Percentiles rank a stretch among this genome's conserved stretches.
phyloP scores from a whole-genome alignment of 257 asterid species.

The Ajuga chamaepitys region DNA sequence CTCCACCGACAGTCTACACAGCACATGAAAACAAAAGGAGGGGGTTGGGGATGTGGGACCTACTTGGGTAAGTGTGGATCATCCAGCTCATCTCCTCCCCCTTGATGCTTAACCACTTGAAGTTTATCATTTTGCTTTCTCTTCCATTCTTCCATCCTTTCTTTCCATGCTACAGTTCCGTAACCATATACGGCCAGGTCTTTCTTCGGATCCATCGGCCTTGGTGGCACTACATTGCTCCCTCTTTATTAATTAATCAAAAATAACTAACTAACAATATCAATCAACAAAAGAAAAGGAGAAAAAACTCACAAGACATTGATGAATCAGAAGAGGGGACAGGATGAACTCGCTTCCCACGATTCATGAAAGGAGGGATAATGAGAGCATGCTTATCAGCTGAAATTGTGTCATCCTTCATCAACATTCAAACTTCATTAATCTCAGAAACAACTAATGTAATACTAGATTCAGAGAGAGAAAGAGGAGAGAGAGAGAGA shows the following conservation, averaged over 20 bases:
- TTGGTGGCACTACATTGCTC: constrained; percentile 61
- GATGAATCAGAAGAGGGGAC: constrained; percentile 64
- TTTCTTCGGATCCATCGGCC: constrained; percentile 97
- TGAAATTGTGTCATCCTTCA: constrained; percentile 87
- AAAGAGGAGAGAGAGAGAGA: background rate
- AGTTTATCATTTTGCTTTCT: constrained; percentile 81
- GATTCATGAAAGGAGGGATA: constrained; percentile 68
- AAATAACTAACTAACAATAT: background rate
- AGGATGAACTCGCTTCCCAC: constrained; percentile 78
- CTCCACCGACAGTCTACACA: constrained; percentile 36
- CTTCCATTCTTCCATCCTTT: constrained; percentile 99
- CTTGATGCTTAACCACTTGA: constrained; percentile 92
- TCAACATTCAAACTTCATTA: constrained; percentile 17
- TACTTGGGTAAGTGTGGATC: constrained; percentile 95
- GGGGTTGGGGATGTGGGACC: constrained; percentile 25
- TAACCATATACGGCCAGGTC: constrained; percentile 94
- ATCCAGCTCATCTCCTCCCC: constrained; percentile 76
- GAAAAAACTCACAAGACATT: constrained; percentile 50
- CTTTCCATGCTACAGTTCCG: constrained; percentile 98
- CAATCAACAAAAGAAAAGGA: background rate
- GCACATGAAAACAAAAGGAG: constrained; percentile 19
- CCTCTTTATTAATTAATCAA: background rate
- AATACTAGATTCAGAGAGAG: constrained; percentile 1
- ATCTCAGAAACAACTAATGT: background rate
- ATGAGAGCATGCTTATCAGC: constrained; percentile 94